Evolutionary conservation across 495 filamentous ascomycete genomes (phyloP), one percentile per base, ranked within the genome.

Genomic region (Cudoniella acicularis): DNA sequence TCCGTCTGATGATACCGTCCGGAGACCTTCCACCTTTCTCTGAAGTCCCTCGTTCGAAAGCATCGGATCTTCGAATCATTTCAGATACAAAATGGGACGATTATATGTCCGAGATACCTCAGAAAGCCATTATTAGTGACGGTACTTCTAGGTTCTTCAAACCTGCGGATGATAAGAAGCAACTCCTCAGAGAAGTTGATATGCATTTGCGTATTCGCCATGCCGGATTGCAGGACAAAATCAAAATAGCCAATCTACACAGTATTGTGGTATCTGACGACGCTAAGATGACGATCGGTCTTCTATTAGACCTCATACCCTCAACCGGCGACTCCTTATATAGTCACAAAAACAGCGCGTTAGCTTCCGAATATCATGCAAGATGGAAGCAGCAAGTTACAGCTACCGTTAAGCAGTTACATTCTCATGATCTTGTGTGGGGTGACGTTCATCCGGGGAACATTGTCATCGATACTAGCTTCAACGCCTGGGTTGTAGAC

Each of bases 251-350:
- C 41, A 56, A 56, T 30, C 22, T 56, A 9, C 53, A 56, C 41
- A 56, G 53, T 52, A 52, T 52, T 52, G 49, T 56, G 36, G 22
- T 56, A 56, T 56, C 36, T 30, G 22, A 56, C 4, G 53, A 56
- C 30, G 41, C 53, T 45, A 47, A 56, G 20, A 56, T 56, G 53
- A 56, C 53, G 53, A 45, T 56, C 41, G 53, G 53, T 47, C 53
- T 56, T 9, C 41, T 56, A 47, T 56, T 56, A 13, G 53, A 47
- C 53, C 18, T 56, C 24, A 56, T 56, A 47, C 53, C 53, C 53
- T 45, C 53, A 47, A 45, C 22, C 22, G 30, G 53, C 53, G 53
- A 56, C 4, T 56, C 53, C 24, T 47, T 56, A 30, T 11, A 49
- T 36, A 49, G 41, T 49, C 36, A 41, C 36, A 41, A 41, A 41